Conservation (phyloP, 1,284 basidiomycete genomes). For the Clitocybe nebularis region DNA sequence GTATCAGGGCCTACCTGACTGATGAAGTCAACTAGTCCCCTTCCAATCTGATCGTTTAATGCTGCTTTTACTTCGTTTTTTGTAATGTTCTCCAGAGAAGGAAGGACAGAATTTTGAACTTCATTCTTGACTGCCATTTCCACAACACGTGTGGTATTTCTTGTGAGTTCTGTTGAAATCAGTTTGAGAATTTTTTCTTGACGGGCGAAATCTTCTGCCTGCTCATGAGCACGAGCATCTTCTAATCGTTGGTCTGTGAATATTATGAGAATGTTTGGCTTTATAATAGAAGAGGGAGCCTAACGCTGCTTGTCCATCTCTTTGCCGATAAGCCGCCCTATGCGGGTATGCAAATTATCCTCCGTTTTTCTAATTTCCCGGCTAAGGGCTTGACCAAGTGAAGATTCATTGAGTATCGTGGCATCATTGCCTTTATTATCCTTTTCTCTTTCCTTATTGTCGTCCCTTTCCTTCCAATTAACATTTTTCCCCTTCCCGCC, state of each 20-base stretch:
- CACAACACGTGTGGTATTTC: conserved; percentile 80
- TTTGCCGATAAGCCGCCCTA: conserved; percentile 72
- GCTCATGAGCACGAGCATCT: conserved; percentile 70
- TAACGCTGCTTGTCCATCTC: conserved; percentile 84
- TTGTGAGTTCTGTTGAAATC: conserved; percentile 78
- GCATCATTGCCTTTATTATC: conserved; percentile 38
- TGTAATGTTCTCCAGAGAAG: conserved; percentile 74
- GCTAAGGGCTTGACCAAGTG: conserved; percentile 51
- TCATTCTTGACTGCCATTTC: conserved; percentile 80
- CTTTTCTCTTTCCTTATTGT: conserved; percentile 41
- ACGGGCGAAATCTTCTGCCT: conserved; percentile 71
- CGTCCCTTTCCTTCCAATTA: conserved; percentile 59
- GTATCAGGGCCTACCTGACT: conserved; percentile 51
- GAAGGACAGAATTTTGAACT: conserved; percentile 75
- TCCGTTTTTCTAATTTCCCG: conserved; percentile 79
- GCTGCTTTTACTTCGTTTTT: conserved; percentile 72
- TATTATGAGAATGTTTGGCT: neutral
- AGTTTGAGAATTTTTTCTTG: conserved; percentile 85
- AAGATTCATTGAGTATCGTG: conserved; percentile 44
- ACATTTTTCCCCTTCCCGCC: conserved; percentile 55
- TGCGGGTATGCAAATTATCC: conserved; percentile 69
- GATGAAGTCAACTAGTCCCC: conserved; percentile 66
- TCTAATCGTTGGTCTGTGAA: conserved; percentile 71
- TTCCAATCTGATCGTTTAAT: conserved; percentile 70
- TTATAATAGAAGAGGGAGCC: conserved; percentile 15